A percentile compares a stretch with the other conserved stretches of the same genome.
phyloP scores from a whole-genome alignment of 176 grass and related monocot genomes.

The Carex cristatella region DNA sequence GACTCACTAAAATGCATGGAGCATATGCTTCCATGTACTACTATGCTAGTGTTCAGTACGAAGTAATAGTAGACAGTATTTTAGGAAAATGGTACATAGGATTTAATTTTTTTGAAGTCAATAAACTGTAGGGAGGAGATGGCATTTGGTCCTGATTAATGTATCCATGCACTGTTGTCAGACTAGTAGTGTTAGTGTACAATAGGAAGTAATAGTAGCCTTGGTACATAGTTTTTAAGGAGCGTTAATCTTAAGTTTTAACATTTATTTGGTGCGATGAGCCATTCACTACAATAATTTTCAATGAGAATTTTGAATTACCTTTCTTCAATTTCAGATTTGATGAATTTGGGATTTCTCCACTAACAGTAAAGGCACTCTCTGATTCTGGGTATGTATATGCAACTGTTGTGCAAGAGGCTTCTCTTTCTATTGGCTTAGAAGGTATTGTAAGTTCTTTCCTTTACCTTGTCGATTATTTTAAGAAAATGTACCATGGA shows the following conservation, averaged over 20 bases:
- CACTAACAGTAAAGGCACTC: slow-evolving; percentile 73
- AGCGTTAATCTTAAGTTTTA: background rate
- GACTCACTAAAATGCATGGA: background rate
- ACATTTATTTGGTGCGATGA: background rate
- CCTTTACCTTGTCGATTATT: background rate
- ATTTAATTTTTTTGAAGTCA: background rate
- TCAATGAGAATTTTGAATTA: background rate
- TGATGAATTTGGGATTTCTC: slow-evolving; percentile 44
- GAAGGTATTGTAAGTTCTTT: slow-evolving; percentile 50
- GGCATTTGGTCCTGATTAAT: background rate
- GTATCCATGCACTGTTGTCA: background rate
- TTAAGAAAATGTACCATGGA: background rate
- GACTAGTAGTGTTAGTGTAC: background rate
- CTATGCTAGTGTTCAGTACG: background rate
- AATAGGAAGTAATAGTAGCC: background rate
- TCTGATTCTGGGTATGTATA: slow-evolving; percentile 72
- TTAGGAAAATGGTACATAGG: too few relatives aligned
- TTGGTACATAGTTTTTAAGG: background rate
- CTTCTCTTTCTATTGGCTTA: slow-evolving; percentile 70
- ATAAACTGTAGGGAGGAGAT: background rate
- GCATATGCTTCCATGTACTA: background rate
- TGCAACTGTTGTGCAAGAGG: slow-evolving; percentile 80
- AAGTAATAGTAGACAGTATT: background rate
- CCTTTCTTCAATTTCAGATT: slow-evolving; percentile 28
- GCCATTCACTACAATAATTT: background rate